Evolutionary conservation across 2,329 filamentous ascomycete species (phyloP).

Genomic region (Diaporthe ilicicola): DNA sequence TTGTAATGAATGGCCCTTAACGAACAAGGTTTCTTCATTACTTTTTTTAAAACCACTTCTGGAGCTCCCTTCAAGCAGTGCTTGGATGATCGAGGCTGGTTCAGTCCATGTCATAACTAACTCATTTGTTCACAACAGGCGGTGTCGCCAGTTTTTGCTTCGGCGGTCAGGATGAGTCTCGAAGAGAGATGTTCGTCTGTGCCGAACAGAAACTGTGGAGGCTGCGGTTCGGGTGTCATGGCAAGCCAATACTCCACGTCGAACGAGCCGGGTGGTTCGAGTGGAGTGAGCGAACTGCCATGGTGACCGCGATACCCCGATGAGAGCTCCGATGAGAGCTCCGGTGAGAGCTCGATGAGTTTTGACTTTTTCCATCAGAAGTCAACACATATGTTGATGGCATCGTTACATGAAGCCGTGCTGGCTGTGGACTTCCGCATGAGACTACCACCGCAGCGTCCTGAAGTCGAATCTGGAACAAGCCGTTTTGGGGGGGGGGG

Average conservation of each 20-base stretch:
- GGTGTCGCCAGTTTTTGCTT: conserved; percentile 57
- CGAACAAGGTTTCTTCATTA: too few species aligned
- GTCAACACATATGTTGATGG: not conserved
- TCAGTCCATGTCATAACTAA: not conserved
- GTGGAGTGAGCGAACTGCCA: conserved; percentile 2
- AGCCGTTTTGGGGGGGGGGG: too few species aligned
- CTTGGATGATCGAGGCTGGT: not conserved
- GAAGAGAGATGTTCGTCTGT: conserved; percentile 53
- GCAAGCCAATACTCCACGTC: not conserved
- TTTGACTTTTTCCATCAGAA: too few species aligned
- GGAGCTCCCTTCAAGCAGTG: too few species aligned
- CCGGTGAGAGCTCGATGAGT: not conserved
- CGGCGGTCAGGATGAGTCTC: conserved; percentile 41
- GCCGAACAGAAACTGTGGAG: conserved; percentile 56
- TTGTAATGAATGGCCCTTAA: not conserved
- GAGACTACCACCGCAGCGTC: not conserved
- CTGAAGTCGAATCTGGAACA: too few species aligned
- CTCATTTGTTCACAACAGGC: conserved; percentile 35
- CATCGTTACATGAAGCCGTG: too few species aligned
- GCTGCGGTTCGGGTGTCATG: conserved; percentile 43
- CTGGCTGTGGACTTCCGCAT: not conserved
- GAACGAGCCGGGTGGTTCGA: conserved; percentile 16
- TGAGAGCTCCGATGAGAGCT: too few species aligned
- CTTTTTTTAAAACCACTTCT: not conserved
- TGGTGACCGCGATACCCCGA: not conserved